Evolutionary conservation across 371 early-diverging fungal genomes (phyloP).

Genomic region (Mucor irregularis): DNA sequence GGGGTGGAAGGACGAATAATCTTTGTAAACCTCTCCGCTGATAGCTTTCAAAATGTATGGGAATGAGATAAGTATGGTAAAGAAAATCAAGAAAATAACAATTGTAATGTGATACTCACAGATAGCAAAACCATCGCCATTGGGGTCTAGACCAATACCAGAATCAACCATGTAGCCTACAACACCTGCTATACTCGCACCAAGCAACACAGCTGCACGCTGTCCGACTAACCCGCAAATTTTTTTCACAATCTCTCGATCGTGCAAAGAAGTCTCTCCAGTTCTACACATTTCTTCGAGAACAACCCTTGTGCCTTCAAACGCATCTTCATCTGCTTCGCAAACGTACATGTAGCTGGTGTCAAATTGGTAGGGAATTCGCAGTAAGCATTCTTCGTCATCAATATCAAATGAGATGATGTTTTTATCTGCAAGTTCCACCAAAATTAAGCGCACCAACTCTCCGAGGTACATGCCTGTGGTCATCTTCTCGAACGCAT

Average conservation of each 20-base stretch:
- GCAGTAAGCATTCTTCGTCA: slow-evolving; percentile 39
- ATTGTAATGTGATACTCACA: slow-evolving; percentile 23
- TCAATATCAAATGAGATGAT: slow-evolving; percentile 62
- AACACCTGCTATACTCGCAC: slow-evolving; percentile 43
- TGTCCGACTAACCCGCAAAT: slow-evolving; percentile 43
- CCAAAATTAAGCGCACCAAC: slow-evolving; percentile 73
- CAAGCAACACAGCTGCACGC: slow-evolving; percentile 43
- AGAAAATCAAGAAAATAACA: background rate
- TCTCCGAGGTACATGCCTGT: slow-evolving; percentile 96
- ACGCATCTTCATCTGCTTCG: slow-evolving; percentile 41
- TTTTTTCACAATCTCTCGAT: slow-evolving; percentile 45
- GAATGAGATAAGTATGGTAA: background rate
- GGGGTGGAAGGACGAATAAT: slow-evolving; percentile 50
- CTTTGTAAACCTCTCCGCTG: slow-evolving; percentile 48
- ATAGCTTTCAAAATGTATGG: slow-evolving; percentile 31
- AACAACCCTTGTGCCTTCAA: slow-evolving; percentile 45
- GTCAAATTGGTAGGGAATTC: slow-evolving; percentile 72
- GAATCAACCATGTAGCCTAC: slow-evolving; percentile 37
- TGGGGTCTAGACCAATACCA: slow-evolving; percentile 33
- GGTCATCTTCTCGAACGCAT: slow-evolving; percentile 93
- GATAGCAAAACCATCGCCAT: slow-evolving; percentile 35
- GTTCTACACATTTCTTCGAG: slow-evolving; percentile 49
- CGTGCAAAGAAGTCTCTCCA: slow-evolving; percentile 33
- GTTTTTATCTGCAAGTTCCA: slow-evolving; percentile 70
- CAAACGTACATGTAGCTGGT: slow-evolving; percentile 77